Percentiles rank a stretch among this genome's conserved stretches.
Conservation (phyloP, 352 stramenopile species). For the Phytopythium boreale region DNA sequence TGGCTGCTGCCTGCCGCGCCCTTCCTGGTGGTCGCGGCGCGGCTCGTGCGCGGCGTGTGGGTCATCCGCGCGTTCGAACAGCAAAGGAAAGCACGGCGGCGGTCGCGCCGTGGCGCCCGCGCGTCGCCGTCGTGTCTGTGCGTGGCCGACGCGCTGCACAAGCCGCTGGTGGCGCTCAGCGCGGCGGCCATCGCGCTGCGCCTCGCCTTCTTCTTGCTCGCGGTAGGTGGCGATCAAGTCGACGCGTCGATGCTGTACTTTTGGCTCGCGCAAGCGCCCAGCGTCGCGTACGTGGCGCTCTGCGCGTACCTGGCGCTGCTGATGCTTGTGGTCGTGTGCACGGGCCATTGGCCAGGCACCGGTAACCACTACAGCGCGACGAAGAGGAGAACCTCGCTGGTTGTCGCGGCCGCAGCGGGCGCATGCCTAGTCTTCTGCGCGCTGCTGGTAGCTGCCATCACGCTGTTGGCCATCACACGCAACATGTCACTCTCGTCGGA, state of each 20-base stretch:
- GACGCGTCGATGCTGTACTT: conserved; percentile 13
- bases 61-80: conserved; percentile 15
- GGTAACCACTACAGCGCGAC: too few relatives aligned
- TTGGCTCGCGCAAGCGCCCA: conserved; percentile 35
- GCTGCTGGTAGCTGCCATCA: conserved; percentile 13
- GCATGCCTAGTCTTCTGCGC: conserved; percentile 3
- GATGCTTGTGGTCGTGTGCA: conserved; percentile 17
- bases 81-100: background rate
- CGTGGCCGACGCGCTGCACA: conserved; percentile 25
- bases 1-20: conserved; percentile 11
- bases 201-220: conserved; percentile 16
- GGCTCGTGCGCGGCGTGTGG: conserved; percentile 10
- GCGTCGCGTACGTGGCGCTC: conserved; percentile 19
- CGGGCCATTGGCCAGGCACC: conserved; percentile 17
- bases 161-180: conserved; percentile 20
- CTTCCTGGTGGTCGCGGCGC: conserved; percentile 13
- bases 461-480: conserved; percentile 12
- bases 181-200: conserved; percentile 23
- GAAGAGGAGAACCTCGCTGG: background rate
- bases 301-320: conserved; percentile 35
- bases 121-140: conserved; percentile 10
- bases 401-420: background rate
- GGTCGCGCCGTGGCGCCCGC: background rate
- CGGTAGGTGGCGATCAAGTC: background rate
- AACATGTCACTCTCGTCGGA: background rate